Base-by-base conservation (phyloP, 2,329 filamentous ascomycete genomes). In the Fusarium agapanthi region DNA sequence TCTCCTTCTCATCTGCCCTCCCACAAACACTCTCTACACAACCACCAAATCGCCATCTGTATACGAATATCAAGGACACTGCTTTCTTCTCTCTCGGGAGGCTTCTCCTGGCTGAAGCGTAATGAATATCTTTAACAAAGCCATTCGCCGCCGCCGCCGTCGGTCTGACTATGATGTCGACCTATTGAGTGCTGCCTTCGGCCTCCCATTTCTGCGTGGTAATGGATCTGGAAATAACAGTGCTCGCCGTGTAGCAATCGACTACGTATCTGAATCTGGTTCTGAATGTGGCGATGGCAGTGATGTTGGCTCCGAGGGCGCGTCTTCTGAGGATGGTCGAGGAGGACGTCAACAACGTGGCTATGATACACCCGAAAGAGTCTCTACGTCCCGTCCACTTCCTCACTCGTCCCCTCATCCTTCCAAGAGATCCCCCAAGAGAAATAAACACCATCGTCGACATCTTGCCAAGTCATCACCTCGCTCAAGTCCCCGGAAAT, bases 101-200 rank as follows among this genome's bases (percentile, higher is more conserved):
- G 16, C 60, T 32, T 43, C 14, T 38, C 26, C 47, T 51, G 69
- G 60, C 38, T 50, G 32, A 28, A 47, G 37, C 32, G 65, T 37
- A 47, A 79, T 78, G 77, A 73, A 71, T n/a, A 61, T 69, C 47
- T 63, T 75, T 20, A 69, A 60, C 51, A 72, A 65, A 51, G 28
- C 63, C 18, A 54, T 72, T 43, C 59, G 65, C 12, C 63, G 64
- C 18, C 26, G 43, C 37, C 72, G 67, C 43, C 72, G 67, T 58
- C 50, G 55, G 32, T 37, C 64, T 32, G 67, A 65, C n/a, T 67
- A 67, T 30, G 67, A 73, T n/a, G 47, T 79, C 32, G 78, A 79
- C 57, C 67, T 79, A 12, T 61, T 80, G 32, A 73, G 75, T 15
- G 76, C 77, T 7, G 65, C 72, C 9, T 79, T 80, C 61, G 78